Conservation (phyloP, 345 rosid genomes). For the Citropsis articulata region DNA sequence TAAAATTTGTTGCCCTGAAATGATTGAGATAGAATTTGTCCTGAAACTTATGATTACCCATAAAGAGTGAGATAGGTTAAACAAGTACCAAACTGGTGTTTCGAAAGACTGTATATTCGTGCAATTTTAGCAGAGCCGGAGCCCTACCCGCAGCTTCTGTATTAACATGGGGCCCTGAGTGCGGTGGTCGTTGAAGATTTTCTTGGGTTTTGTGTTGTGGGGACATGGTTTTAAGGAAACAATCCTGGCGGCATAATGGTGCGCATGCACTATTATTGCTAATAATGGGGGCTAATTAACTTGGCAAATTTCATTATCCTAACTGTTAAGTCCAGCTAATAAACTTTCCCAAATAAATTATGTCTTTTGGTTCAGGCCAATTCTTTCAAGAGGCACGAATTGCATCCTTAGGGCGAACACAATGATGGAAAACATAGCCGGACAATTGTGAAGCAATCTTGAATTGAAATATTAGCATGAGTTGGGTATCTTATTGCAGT, state of each 20-base stretch:
- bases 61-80: neutral
- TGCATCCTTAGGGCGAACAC: neutral
- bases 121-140: neutral
- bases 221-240: neutral
- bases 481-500: too few relatives aligned
- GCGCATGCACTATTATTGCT: neutral
- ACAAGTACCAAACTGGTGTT: neutral
- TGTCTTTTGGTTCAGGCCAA: neutral
- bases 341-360: too few relatives aligned
- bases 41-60: neutral
- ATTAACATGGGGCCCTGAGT: neutral
- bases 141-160: neutral
- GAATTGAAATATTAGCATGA: neutral
- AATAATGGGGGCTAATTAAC: neutral
- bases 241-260: neutral
- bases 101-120: neutral
- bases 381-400: neutral
- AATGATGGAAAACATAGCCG: neutral
- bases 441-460: neutral
- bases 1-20: neutral
- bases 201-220: neutral
- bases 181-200: neutral
- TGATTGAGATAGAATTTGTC: neutral
- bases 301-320: neutral
- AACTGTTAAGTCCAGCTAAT: too few relatives aligned